These are phyloP conservation scores for Trichoderma breve DNA, from an alignment of 2,329 filamentous ascomycete species.

Conservation along the genomic window DNA sequence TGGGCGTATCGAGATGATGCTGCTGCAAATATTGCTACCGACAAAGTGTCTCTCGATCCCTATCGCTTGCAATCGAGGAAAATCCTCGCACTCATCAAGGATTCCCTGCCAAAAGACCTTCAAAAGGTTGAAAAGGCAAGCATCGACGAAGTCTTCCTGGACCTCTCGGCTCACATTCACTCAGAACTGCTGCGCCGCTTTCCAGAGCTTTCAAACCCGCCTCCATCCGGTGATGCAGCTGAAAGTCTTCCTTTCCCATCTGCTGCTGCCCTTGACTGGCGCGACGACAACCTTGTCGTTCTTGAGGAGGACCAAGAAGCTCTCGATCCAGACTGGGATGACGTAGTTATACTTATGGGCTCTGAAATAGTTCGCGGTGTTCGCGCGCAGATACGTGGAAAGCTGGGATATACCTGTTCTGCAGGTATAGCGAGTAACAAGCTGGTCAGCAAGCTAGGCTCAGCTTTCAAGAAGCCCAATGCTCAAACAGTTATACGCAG, in stretches of 20 bases:
- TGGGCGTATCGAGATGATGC: constrained; percentile 91
- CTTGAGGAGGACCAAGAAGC: constrained; percentile 73
- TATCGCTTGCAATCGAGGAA: constrained; percentile 82
- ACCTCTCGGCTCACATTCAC: constrained; percentile 83
- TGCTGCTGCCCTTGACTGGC: constrained; percentile 73
- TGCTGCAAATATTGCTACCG: constrained; percentile 72
- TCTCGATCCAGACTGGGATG: constrained; percentile 92
- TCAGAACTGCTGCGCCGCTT: constrained; percentile 71
- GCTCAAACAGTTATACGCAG: constrained; percentile 91
- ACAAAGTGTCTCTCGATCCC: constrained; percentile 93
- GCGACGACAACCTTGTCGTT: constrained; percentile 77
- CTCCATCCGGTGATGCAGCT: constrained; percentile 70
- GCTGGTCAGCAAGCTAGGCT: constrained; percentile 91
- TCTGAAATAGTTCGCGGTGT: constrained; percentile 84
- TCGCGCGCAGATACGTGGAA: constrained; percentile 64
- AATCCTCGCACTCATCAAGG: constrained; percentile 78
- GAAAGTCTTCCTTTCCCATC: constrained; percentile 70
- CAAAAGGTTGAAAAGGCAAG: constrained; percentile 89
- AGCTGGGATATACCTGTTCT: constrained; percentile 85
- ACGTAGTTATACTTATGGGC: constrained; percentile 80
- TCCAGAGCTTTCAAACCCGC: constrained; percentile 62
- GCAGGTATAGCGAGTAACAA: constrained; percentile 89
- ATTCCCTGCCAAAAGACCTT: constrained; percentile 60
- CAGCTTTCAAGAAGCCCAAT: constrained; percentile 88
- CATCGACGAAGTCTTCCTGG: constrained; percentile 93